Evolutionary conservation across 768 basidiomycete genomes (phyloP).

Genomic region (Hirschioporus abietinus): DNA sequence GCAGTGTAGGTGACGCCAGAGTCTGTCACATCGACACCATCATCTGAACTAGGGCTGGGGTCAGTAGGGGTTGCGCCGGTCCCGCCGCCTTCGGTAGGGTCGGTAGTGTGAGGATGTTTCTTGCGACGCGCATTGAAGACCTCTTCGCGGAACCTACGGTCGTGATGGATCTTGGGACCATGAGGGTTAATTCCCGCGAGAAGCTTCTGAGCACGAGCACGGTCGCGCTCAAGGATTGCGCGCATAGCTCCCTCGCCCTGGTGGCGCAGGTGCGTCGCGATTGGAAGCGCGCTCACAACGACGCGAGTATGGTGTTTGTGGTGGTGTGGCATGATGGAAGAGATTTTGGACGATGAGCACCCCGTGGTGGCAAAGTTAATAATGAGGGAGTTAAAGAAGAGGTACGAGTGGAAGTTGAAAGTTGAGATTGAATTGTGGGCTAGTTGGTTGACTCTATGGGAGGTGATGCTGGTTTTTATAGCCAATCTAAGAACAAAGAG

Average conservation of each 20-base stretch:
- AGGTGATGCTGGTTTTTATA: neutral
- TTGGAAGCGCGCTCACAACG: constrained; percentile 36
- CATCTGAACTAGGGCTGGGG: constrained; percentile 14
- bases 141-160: constrained; percentile 20
- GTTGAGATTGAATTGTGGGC: neutral
- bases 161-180: constrained; percentile 36
- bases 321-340: constrained; percentile 21
- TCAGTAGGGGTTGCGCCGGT: constrained; percentile 7
- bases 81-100: constrained; percentile 10
- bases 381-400: neutral
- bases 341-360: constrained; percentile 3
- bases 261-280: constrained; percentile 36
- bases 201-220: constrained; percentile 49
- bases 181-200: constrained; percentile 49
- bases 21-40: constrained; percentile 53
- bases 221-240: constrained; percentile 48
- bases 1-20: constrained; percentile 53
- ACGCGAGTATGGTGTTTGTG: constrained; percentile 23
- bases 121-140: constrained; percentile 21
- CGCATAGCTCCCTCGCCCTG: constrained; percentile 30
- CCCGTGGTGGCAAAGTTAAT: neutral
- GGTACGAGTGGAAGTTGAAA: neutral
- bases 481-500: neutral
- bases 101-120: constrained; percentile 18
- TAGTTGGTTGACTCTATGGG: neutral